Conservation (phyloP, 1,284 basidiomycete species). For the Trichosporon ovoides region DNA sequence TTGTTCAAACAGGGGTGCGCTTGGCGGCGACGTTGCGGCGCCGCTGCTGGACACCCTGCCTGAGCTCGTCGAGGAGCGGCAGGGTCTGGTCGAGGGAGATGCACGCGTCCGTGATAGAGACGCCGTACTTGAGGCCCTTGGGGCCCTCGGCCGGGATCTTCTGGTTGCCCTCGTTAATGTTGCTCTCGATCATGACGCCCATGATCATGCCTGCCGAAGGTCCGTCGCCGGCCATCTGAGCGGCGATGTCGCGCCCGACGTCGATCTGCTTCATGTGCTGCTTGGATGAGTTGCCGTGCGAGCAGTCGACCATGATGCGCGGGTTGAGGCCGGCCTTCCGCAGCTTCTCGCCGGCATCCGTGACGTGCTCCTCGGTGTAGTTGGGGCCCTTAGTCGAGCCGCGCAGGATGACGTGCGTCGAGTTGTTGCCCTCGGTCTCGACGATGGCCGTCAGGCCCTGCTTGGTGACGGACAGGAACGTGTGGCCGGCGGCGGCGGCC, state of each 20-base stretch:
- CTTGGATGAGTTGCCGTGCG: conserved; percentile 63
- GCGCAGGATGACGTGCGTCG: conserved; percentile 70
- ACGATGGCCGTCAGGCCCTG: conserved; percentile 87
- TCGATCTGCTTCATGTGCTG: conserved; percentile 57
- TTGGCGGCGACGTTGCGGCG: conserved; percentile 50
- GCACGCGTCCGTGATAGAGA: conserved; percentile 61
- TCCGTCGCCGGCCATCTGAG: conserved; percentile 60
- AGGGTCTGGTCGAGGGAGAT: conserved; percentile 83
- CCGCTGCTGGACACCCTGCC: conserved; percentile 71
- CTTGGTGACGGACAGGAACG: conserved; percentile 89
- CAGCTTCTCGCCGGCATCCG: conserved; percentile 69
- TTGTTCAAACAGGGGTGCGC: conserved; percentile 10
- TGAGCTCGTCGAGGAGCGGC: conserved; percentile 69
- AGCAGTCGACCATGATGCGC: conserved; percentile 92
- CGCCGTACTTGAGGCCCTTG: conserved; percentile 74
- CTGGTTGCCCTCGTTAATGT: conserved; percentile 75
- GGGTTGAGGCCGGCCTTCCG: conserved; percentile 70
- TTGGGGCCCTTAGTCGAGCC: conserved; percentile 83
- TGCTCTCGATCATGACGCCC: conserved; percentile 97
- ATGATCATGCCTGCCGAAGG: conserved; percentile 74
- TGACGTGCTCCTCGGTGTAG: conserved; percentile 70
- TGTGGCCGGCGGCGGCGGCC: conserved; percentile 76
- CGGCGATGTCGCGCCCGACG: conserved; percentile 54
- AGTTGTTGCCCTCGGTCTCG: conserved; percentile 62
- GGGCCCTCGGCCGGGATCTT: conserved; percentile 75